phyloP scores from a whole-genome alignment of 202 grass and related monocot genomes.

The Schoenoplectus tabernaemontani region DNA sequence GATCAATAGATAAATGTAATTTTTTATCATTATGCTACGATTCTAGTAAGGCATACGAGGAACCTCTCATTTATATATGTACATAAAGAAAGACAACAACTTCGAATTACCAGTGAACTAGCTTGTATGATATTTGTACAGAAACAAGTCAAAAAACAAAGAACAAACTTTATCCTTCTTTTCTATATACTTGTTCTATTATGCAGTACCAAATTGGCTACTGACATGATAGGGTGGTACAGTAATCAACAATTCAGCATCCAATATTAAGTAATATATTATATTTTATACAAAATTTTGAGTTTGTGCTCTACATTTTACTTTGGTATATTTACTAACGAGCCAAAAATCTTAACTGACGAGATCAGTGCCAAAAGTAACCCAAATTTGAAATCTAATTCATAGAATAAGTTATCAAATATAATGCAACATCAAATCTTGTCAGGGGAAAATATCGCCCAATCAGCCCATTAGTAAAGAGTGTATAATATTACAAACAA shows the following conservation, averaged over 20 bases:
- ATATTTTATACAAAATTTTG: not conserved
- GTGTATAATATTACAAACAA: not conserved
- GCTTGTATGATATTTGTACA: not conserved
- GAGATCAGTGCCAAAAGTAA: no score
- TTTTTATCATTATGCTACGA: not conserved
- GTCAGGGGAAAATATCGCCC: slow-evolving; percentile 78
- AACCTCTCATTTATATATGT: not conserved
- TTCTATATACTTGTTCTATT: not conserved
- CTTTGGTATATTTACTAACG: no score
- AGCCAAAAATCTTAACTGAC: no score
- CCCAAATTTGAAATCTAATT: no score
- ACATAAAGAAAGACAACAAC: not conserved
- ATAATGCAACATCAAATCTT: slow-evolving; percentile 86
- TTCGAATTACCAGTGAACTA: not conserved
- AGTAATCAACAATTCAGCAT: not conserved
- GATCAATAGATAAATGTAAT: not conserved
- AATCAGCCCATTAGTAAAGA: not conserved
- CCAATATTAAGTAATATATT: not conserved
- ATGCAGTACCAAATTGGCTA: not conserved
- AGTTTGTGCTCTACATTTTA: not conserved
- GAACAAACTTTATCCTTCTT: no score
- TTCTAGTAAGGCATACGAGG: not conserved
- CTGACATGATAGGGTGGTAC: not conserved
- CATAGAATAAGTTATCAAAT: not conserved
- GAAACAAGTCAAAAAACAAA: not conserved